Percentiles rank a stretch among this genome's conserved stretches.
Evolutionary conservation across 805 yeast genomes (phyloP).

Genomic region (Candida namnaoensis): DNA sequence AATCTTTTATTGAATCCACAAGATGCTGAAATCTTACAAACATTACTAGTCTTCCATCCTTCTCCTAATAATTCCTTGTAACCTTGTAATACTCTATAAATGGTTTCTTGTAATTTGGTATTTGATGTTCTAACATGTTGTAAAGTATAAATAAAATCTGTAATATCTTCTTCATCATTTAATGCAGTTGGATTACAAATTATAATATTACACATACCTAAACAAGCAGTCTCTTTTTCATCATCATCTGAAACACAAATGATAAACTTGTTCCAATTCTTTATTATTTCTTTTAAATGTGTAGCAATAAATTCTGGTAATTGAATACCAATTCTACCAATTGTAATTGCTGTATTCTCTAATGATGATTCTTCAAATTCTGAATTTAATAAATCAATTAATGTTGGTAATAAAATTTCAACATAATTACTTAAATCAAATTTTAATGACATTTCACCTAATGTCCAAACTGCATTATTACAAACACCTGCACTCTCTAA

Average conservation of each 20-base stretch:
- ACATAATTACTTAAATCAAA: slow-evolving; percentile 43
- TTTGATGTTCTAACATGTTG: slow-evolving; percentile 27
- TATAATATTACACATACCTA: slow-evolving; percentile 72
- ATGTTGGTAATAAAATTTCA: slow-evolving; percentile 40
- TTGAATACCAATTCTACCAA: slow-evolving; percentile 74
- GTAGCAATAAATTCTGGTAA: slow-evolving; percentile 52
- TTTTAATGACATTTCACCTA: slow-evolving; percentile 78
- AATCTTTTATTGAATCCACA: too few relatives aligned
- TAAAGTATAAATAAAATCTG: too few relatives aligned
- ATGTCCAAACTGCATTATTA: slow-evolving; percentile 90
- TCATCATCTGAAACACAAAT: slow-evolving; percentile 64
- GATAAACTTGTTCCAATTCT: slow-evolving; percentile 67
- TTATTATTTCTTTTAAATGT: slow-evolving; percentile 47
- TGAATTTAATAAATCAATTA: slow-evolving; percentile 53
- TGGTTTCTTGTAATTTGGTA: slow-evolving; percentile 31
- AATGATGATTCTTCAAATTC: slow-evolving; percentile 55
- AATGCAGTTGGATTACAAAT: slow-evolving; percentile 60
- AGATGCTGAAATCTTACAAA: too few relatives aligned
- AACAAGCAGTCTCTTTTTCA: slow-evolving; percentile 82
- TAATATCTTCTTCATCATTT: slow-evolving; percentile 34
- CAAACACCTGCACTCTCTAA: slow-evolving; percentile 52
- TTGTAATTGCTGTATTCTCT: slow-evolving; percentile 84
- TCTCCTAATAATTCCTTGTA: slow-evolving; percentile 40
- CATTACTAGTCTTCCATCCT: slow-evolving; percentile 14
- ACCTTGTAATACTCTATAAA: slow-evolving; percentile 34